Percentiles rank a stretch among this genome's conserved stretches.
Conservation (phyloP, 495 filamentous ascomycete genomes). For the Staphylotrichum longicolle region DNA sequence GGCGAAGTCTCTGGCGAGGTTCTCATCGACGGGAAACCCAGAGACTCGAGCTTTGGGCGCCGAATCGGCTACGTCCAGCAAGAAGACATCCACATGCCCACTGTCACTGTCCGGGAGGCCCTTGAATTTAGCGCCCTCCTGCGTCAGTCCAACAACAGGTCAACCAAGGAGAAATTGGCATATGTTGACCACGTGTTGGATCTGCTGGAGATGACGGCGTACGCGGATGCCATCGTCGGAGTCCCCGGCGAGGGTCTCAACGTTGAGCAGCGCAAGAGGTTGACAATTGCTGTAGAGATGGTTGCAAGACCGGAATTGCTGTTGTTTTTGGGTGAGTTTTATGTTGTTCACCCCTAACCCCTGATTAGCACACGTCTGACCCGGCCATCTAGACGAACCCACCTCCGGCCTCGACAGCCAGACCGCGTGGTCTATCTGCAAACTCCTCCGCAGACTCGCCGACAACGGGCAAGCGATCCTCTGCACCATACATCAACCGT, state of each 20-base stretch:
- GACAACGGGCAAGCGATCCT: not conserved
- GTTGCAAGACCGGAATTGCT: constrained; percentile 74
- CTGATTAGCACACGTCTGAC: too few species aligned
- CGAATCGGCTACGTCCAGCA: constrained; percentile 80
- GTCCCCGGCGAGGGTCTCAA: constrained; percentile 61
- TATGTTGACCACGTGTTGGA: constrained; percentile 84
- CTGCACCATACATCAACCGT: not conserved
- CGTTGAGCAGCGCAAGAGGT: constrained; percentile 53
- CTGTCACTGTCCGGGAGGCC: constrained; percentile 78
- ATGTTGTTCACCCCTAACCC: too few species aligned
- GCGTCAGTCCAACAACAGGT: constrained; percentile 63
- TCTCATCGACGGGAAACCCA: constrained; percentile 65
- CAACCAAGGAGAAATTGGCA: constrained; percentile 65
- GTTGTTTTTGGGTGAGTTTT: constrained; percentile 45
- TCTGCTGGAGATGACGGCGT: constrained; percentile 71
- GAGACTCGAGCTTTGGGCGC: constrained; percentile 67
- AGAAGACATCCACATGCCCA: constrained; percentile 74
- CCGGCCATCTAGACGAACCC: constrained; percentile 54
- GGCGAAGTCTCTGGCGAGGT: constrained; percentile 72
- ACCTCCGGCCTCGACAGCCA: constrained; percentile 69
- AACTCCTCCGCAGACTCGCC: not conserved
- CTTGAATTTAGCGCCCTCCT: constrained; percentile 73
- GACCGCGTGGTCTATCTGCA: not conserved
- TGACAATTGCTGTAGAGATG: constrained; percentile 87
- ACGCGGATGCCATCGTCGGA: constrained; percentile 68